Evolutionary conservation across 495 filamentous ascomycete genomes (phyloP), one percentile per base, ranked within the genome.

Genomic region (Penicillium argentinense): DNA sequence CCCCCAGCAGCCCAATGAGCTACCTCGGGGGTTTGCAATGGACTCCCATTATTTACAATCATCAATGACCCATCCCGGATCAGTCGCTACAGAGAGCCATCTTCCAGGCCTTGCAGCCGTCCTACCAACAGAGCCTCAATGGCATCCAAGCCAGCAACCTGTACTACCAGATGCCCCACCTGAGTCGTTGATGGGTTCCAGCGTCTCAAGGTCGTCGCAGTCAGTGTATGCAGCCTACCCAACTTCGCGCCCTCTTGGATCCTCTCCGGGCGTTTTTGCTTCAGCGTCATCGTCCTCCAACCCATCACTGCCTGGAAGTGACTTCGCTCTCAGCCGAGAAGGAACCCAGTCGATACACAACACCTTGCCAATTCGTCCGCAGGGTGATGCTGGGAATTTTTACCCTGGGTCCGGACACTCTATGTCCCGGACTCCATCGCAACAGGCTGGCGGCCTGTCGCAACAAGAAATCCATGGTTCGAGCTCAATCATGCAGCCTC

Each of bases 21-120:
- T 22, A 25, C 44, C 40, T 41, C 14, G 11, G 9, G 28, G 24
- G 4, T 30, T 41, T 16, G 14, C 9, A 3, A 6, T 34, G 14
- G 28, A 32, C 5, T 17, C 39, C 25, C 51, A 44, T 12, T 30
- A 28, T 26, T 44, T 24, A 13, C 46, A 45, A 13, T 36, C 37
- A 2, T 26, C 24, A 1, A 11, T 33, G 4, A 18, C 33, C 11
- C 42, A 47, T 30, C 2, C n/a, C 26, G 12, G 33, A 6, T 42
- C 51, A 1, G 13, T 18, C 16, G n/a, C 16, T 19, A 21, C 26
- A 1, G 21, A 18, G 4, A 21, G 14, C 7, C 42, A 47, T 9
- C 5, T 24, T 62, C 76, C 87, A 41, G 84, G 89, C 38, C 82
- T 84, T 49, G 81, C 69, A 76, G 83, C 60, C 76, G 77, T 74